phyloP scores from a whole-genome alignment of 2,329 filamentous ascomycete genomes.

The Aspergillus flavus region DNA sequence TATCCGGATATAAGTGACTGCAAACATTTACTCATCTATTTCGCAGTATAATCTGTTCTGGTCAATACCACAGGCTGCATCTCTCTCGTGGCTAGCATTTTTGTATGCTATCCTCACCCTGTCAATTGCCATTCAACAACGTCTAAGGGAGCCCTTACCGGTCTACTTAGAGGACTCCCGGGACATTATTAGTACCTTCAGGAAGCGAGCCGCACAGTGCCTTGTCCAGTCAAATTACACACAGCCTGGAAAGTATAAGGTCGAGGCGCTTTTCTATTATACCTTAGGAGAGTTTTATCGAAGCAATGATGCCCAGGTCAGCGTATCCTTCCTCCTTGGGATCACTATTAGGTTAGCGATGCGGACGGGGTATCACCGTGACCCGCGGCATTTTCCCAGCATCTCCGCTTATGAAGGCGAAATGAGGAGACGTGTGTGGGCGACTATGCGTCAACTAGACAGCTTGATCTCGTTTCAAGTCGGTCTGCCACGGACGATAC shows the following conservation, averaged over 20 bases:
- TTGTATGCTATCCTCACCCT: constrained; percentile 33
- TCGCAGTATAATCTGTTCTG: constrained; percentile 36
- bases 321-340: constrained; percentile 58
- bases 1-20: background rate
- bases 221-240: constrained; percentile 39
- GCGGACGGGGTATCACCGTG: constrained; percentile 64
- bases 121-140: constrained; percentile 29
- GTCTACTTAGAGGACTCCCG: constrained; percentile 17
- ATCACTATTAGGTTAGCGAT: constrained; percentile 62
- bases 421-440: constrained; percentile 50
- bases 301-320: constrained; percentile 46
- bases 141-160: constrained; percentile 28
- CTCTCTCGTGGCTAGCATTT: constrained; percentile 35
- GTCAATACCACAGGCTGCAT: constrained; percentile 27
- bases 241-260: constrained; percentile 34
- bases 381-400: constrained; percentile 56
- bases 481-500: constrained; percentile 64
- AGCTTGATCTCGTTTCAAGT: constrained; percentile 65
- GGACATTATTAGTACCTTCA: constrained; percentile 48
- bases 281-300: constrained; percentile 33
- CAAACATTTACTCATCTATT: background rate
- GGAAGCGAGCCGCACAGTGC: constrained; percentile 45
- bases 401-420: constrained; percentile 61
- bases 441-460: constrained; percentile 57
- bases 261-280: constrained; percentile 35